Conservation (phyloP, 306 rosid species). For the Quercus mongolica region DNA sequence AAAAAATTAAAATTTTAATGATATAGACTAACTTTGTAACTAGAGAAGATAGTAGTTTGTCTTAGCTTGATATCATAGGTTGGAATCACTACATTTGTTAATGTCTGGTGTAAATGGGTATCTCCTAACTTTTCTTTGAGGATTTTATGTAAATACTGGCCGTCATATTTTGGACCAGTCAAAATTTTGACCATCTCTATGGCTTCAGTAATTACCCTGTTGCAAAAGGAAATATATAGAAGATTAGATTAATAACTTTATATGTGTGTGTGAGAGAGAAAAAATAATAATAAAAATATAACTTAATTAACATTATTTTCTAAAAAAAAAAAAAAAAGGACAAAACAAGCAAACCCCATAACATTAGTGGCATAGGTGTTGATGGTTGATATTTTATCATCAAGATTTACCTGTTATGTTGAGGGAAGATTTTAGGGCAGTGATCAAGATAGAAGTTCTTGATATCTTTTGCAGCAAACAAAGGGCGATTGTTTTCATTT, state of each 20-base stretch:
- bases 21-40: slow-evolving; percentile 20
- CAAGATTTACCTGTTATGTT: slow-evolving; percentile 12
- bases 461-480: slow-evolving; percentile 33
- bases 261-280: too few relatives aligned
- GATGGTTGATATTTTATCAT: too few relatives aligned
- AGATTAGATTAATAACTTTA: not conserved
- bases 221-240: not conserved
- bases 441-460: slow-evolving; percentile 34
- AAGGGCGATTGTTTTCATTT: slow-evolving; percentile 18
- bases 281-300: too few relatives aligned
- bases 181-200: not conserved
- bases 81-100: slow-evolving; percentile 43
- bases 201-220: not conserved
- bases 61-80: slow-evolving; percentile 39
- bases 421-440: slow-evolving; percentile 43
- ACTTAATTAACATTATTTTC: too few relatives aligned
- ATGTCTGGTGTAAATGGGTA: slow-evolving; percentile 18
- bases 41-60: slow-evolving; percentile 37
- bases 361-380: too few relatives aligned
- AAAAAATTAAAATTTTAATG: too few relatives aligned
- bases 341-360: too few relatives aligned
- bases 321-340: too few relatives aligned
- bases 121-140: slow-evolving; percentile 29
- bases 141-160: slow-evolving; percentile 13
- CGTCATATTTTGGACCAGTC: slow-evolving; percentile 37